Base-by-base conservation (phyloP, 2,329 filamentous ascomycete genomes). In the Acrocalymma vagum region DNA sequence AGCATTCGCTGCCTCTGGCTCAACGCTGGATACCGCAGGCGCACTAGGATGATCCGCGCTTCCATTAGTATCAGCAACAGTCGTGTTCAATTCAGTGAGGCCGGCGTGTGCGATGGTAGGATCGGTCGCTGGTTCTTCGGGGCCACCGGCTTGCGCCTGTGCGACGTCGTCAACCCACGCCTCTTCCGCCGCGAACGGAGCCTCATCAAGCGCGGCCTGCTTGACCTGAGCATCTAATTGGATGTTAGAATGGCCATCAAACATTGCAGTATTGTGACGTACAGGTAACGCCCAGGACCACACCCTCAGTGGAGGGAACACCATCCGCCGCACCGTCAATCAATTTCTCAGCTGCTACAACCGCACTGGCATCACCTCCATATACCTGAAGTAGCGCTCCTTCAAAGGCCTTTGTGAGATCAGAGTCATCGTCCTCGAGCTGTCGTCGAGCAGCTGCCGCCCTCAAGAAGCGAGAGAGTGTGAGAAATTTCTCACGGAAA, bases 331-430 rank as follows among this genome's bases (percentile, higher is more conserved):
- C 78, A 22, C 87, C 88, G 43, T 89, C 78, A 39, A 91, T 87
- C 42, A 95, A 78, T 75, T 88, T 91, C 62, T 89, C 72, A 73
- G 90, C 90, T 41, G 87, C 83, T 38, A 81, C 75, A 16, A 94
- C 88, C 34, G 88, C 89, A 54, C 76, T 79, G 51, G 88, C 81
- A 60, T 93, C 88, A 30, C 89, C 90, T 29, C 84, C 83, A 71
- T 95, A 94, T 21, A 94, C 86, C 45, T 86, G 80, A 30, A 91
- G 77, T 42, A 95, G 77, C 22, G 90, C 84, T 36, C 88, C 88
- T 72, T 95, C 89, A 45, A 94, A 84, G 23, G 88, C 90, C 70
- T 85, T 84, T 70, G 85, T 90, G 74, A 93, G 87, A 42, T 91
- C 87, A 5, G 81, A 78, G 55, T 87, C 80, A 51, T 88, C 78